phyloP scores from a whole-genome alignment of 208 protist genomes.

The Trypanosomatidae sp. region DNA sequence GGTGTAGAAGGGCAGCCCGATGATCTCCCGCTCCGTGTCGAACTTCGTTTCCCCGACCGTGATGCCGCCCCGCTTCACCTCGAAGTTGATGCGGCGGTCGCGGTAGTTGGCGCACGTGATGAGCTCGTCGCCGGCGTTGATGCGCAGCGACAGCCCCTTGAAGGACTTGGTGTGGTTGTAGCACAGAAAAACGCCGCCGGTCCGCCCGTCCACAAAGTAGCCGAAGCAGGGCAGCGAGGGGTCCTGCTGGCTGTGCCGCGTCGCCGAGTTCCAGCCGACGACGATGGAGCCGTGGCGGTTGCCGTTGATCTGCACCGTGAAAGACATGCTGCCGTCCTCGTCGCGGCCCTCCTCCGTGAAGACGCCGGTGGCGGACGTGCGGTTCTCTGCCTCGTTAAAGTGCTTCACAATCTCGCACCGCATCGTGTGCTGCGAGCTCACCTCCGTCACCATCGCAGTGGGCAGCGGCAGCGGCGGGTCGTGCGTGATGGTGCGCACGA shows the following conservation, averaged over 20 bases:
- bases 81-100: conserved; percentile 53
- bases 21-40: conserved; percentile 42
- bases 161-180: conserved; percentile 29
- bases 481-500: conserved; percentile 51
- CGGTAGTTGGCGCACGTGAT: conserved; percentile 62
- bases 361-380: conserved; percentile 31
- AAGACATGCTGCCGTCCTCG: conserved; percentile 54
- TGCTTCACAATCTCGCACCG: conserved; percentile 37
- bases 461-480: conserved; percentile 76
- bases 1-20: conserved; percentile 66
- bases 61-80: conserved; percentile 54
- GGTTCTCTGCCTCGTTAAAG: conserved; percentile 5
- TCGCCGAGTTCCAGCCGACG: conserved; percentile 77
- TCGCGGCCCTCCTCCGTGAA: conserved; percentile 63
- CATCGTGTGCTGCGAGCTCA: conserved; percentile 53
- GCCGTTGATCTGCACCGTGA: conserved; percentile 49
- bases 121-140: conserved; percentile 58
- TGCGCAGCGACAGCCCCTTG: conserved; percentile 38
- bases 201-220: conserved; percentile 62
- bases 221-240: conserved; percentile 63
- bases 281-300: conserved; percentile 61
- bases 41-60: conserved; percentile 60
- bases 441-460: conserved; percentile 41
- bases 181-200: conserved; percentile 73
- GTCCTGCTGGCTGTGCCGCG: conserved; percentile 22